A percentile compares a stretch with the other conserved stretches of the same genome.
Conservation (phyloP, 2,329 filamentous ascomycete species). For the Penicillium sp. region DNA sequence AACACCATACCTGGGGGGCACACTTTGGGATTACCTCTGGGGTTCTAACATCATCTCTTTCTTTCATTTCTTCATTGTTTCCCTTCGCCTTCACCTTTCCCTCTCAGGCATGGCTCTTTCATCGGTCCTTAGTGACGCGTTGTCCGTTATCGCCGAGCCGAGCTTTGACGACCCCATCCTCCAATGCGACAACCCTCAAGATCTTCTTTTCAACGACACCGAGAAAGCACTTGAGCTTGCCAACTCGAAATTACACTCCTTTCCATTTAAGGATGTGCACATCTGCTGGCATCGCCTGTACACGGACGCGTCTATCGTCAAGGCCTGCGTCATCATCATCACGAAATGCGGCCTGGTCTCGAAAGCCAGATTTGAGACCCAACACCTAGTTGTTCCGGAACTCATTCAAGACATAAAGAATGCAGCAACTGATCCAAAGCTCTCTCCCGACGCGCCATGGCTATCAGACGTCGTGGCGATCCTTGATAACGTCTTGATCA, state of each 20-base stretch:
- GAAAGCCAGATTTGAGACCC: neutral
- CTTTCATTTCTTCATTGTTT: neutral
- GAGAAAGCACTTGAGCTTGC: constrained; percentile 48
- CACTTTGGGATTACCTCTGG: neutral
- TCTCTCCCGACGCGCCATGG: constrained; percentile 35
- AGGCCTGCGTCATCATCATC: constrained; percentile 37
- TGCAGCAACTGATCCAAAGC: constrained; percentile 10
- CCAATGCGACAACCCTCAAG: constrained; percentile 28
- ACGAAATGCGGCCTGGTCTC: constrained; percentile 17
- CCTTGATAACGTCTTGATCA: constrained; percentile 74
- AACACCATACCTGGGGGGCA: neutral
- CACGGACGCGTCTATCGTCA: constrained; percentile 54
- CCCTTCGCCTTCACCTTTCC: neutral
- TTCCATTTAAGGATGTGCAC: constrained; percentile 56
- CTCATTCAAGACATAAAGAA: constrained; percentile 16
- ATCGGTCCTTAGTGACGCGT: constrained; percentile 19
- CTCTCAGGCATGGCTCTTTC: constrained; percentile 20
- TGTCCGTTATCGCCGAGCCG: constrained; percentile 29
- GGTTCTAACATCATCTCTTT: neutral
- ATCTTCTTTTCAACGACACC: constrained; percentile 30
- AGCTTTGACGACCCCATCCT: constrained; percentile 34
- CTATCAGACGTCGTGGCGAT: constrained; percentile 60
- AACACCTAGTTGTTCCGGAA: constrained; percentile 3
- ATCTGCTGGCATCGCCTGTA: constrained; percentile 57
- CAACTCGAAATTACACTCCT: constrained; percentile 53